Percentiles rank a stretch among this genome's conserved stretches.
Conservation (phyloP, 106 monocot species). For the Dioscorea alata region DNA sequence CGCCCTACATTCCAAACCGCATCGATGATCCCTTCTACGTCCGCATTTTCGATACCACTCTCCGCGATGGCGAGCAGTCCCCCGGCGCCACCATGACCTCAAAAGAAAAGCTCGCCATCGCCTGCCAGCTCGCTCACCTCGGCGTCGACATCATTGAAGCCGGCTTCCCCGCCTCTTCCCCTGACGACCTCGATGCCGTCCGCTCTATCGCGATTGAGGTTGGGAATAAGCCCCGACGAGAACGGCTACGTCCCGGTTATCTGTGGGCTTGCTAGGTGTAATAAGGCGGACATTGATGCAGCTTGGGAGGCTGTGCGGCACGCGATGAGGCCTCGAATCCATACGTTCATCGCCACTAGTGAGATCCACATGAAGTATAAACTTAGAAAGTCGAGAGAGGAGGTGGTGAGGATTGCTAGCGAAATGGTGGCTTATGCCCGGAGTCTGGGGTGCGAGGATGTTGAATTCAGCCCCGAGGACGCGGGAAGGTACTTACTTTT, state of each 20-base stretch:
- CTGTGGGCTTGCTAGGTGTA: slow-evolving; percentile 82
- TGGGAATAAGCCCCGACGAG: slow-evolving; percentile 52
- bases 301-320: slow-evolving; percentile 90
- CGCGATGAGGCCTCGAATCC: slow-evolving; percentile 63
- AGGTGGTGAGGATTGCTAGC: slow-evolving; percentile 64
- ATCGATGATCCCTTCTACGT: slow-evolving; percentile 76
- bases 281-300: slow-evolving; percentile 63
- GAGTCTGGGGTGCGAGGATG: slow-evolving; percentile 75
- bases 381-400: slow-evolving; percentile 79
- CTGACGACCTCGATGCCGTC: slow-evolving; percentile 89
- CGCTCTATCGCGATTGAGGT: slow-evolving; percentile 71
- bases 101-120: slow-evolving; percentile 77
- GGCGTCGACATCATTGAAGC: slow-evolving; percentile 98
- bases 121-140: slow-evolving; percentile 62
- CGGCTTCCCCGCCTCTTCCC: slow-evolving; percentile 87
- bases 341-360: slow-evolving; percentile 90
- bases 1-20: slow-evolving; percentile 62
- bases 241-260: slow-evolving; percentile 79
- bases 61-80: slow-evolving; percentile 98
- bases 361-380: slow-evolving; percentile 87
- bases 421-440: slow-evolving; percentile 86
- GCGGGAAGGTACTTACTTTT: slow-evolving; percentile 59
- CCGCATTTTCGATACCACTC: slow-evolving; percentile 90
- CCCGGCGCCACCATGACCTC: slow-evolving; percentile 97
- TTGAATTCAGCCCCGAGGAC: slow-evolving; percentile 92